These are phyloP conservation scores for Rossbeevera mucosa DNA, from an alignment of 768 basidiomycete genomes.

Conservation along the genomic window DNA sequence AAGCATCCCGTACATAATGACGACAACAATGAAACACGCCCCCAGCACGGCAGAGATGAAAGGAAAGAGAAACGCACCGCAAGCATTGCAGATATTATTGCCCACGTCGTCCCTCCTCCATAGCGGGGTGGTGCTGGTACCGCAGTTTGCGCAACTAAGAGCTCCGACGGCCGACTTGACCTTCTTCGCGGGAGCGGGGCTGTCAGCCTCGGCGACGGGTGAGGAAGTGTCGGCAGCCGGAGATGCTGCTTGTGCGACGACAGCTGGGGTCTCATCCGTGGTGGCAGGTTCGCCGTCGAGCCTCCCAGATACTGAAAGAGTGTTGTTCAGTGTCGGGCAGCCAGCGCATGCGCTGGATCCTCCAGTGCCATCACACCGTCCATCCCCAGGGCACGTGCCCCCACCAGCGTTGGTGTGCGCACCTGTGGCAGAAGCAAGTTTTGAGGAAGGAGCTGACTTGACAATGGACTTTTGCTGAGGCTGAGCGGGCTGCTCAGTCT, in stretches of 20 bases:
- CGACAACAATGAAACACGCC: conserved; percentile 20
- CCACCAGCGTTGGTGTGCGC: conserved; percentile 29
- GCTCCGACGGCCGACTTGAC: conserved; percentile 55
- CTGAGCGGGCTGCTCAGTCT: conserved; percentile 23
- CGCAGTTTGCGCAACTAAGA: conserved; percentile 82
- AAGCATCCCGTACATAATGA: conserved; percentile 3
- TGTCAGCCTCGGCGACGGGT: conserved; percentile 26
- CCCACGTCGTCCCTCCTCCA: conserved; percentile 90
- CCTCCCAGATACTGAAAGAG: conserved; percentile 43
- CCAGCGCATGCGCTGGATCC: conserved; percentile 90
- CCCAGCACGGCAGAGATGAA: conserved; percentile 23
- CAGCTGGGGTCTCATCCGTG: conserved; percentile 19
- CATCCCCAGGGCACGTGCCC: conserved; percentile 97
- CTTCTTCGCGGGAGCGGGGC: conserved; percentile 31
- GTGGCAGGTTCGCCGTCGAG: conserved; percentile 35
- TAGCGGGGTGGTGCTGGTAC: conserved; percentile 83
- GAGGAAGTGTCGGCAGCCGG: conserved; percentile 35
- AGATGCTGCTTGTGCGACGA: conserved; percentile 18
- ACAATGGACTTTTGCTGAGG: conserved; percentile 25
- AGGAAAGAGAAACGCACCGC: conserved; percentile 56
- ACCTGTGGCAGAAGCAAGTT: conserved; percentile 28
- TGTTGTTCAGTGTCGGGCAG: conserved; percentile 96
- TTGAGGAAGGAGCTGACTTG: conserved; percentile 25
- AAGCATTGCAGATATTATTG: conserved; percentile 93
- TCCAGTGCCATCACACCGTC: conserved; percentile 95